A percentile compares a stretch with the other conserved stretches of the same genome.
phyloP scores from a whole-genome alignment of 2,329 filamentous ascomycete genomes.

The Epichloe scottii region DNA sequence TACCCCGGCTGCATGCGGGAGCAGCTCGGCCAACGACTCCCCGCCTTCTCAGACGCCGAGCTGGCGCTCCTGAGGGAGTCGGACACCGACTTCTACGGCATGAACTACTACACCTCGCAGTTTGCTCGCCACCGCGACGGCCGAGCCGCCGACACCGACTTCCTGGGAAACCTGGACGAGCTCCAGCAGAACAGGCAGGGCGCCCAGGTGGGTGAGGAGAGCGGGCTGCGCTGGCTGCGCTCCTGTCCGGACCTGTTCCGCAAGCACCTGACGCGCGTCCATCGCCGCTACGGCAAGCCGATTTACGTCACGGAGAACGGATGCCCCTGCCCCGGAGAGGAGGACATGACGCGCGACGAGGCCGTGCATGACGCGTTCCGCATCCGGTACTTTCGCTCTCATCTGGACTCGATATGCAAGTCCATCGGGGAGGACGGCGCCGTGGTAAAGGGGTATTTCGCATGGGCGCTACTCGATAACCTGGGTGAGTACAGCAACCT shows the following conservation, averaged over 20 bases:
- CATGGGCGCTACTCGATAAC: conserved; percentile 24
- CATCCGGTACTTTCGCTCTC: conserved; percentile 23
- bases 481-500: conserved; percentile 11
- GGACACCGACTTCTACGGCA: conserved; percentile 24
- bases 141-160: conserved; percentile 17
- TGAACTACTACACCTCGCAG: conserved; percentile 29
- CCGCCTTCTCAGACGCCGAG: conserved; percentile 17
- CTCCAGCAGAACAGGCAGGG: conserved; percentile 19
- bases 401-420: conserved; percentile 23
- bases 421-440: conserved; percentile 18
- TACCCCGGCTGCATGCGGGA: conserved; percentile 24
- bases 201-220: conserved; percentile 16
- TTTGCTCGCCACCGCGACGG: conserved; percentile 17
- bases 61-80: conserved; percentile 13
- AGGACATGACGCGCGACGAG: conserved; percentile 18
- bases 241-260: conserved; percentile 17
- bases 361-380: conserved; percentile 24
- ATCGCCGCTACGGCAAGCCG: conserved; percentile 14
- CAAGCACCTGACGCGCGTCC: conserved; percentile 17
- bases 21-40: conserved; percentile 20
- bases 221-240: conserved; percentile 22
- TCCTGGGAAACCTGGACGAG: conserved; percentile 21
- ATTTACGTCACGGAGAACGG: conserved; percentile 21
- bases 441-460: conserved; percentile 21
- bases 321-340: conserved; percentile 23